These are phyloP conservation scores for Murraya koenigii DNA, from an alignment of 345 rosid genomes.

Conservation along the genomic window DNA sequence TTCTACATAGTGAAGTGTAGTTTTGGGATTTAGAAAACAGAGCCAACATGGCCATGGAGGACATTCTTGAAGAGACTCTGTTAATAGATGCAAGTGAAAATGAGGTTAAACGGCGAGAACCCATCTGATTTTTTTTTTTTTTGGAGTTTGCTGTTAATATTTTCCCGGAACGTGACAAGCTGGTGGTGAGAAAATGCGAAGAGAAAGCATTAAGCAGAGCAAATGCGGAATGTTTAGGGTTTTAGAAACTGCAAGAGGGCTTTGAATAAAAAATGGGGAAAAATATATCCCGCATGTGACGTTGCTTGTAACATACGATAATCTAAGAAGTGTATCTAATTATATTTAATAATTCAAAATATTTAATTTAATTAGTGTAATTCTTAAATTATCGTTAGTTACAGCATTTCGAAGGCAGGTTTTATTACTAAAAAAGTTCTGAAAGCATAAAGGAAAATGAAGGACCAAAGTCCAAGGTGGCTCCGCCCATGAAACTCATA, in stretches of 20 bases:
- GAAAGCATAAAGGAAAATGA: no score
- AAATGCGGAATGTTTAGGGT: background rate
- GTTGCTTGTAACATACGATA: no score
- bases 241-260: background rate
- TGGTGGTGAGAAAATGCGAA: background rate
- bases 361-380: no score
- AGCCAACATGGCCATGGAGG: slow-evolving; percentile 26
- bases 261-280: background rate
- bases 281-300: background rate
- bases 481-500: no score
- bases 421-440: no score
- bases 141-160: background rate
- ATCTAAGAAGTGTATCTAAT: background rate
- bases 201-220: background rate
- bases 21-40: slow-evolving; percentile 27
- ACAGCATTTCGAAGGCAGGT: no score
- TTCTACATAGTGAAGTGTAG: slow-evolving; percentile 6
- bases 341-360: no score
- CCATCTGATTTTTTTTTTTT: background rate
- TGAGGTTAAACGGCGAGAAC: slow-evolving; percentile 7
- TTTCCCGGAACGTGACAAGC: background rate
- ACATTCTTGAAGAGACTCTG: background rate
- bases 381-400: no score
- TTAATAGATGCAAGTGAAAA: background rate
- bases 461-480: no score